phyloP scores from a whole-genome alignment of 345 rosid genomes.

The Linum lewisii region DNA sequence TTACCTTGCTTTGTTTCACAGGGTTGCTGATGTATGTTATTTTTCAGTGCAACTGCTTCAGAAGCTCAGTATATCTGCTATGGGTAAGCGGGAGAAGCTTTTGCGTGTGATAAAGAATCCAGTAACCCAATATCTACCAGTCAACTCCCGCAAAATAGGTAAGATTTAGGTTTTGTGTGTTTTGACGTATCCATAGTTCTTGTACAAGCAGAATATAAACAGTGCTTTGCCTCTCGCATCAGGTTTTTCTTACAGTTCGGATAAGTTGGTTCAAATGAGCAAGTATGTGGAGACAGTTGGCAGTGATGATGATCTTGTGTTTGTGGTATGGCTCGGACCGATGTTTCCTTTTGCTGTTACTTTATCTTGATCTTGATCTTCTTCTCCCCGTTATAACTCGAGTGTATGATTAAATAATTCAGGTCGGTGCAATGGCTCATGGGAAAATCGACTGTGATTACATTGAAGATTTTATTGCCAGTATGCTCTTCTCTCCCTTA shows the following conservation, averaged over 20 bases:
- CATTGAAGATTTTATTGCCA: background rate
- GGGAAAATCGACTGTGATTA: slow-evolving; percentile 1
- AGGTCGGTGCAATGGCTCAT: background rate
- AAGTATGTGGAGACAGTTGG: slow-evolving; percentile 43
- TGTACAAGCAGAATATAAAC: background rate
- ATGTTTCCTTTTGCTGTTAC: slow-evolving; percentile 1
- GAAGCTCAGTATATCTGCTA: slow-evolving; percentile 63
- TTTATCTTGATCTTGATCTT: background rate
- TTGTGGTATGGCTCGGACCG: slow-evolving; percentile 53
- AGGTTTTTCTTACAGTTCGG: slow-evolving; percentile 85
- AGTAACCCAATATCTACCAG: slow-evolving; percentile 51
- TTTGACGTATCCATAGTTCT: background rate
- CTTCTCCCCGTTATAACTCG: background rate
- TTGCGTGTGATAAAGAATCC: slow-evolving; percentile 72
- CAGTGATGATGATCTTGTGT: slow-evolving; percentile 54
- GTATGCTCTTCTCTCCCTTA: background rate
- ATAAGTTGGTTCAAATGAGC: slow-evolving; percentile 51
- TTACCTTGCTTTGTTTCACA: background rate
- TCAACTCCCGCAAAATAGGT: slow-evolving; percentile 65
- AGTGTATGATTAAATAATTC: background rate
- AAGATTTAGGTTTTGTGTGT: slow-evolving; percentile 5
- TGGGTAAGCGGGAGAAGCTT: slow-evolving; percentile 75
- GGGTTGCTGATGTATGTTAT: background rate
- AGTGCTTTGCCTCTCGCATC: slow-evolving; percentile 11
- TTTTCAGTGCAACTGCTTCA: slow-evolving; percentile 79